Base-by-base conservation (phyloP, 345 rosid genomes). In the Acer yangbiense region DNA sequence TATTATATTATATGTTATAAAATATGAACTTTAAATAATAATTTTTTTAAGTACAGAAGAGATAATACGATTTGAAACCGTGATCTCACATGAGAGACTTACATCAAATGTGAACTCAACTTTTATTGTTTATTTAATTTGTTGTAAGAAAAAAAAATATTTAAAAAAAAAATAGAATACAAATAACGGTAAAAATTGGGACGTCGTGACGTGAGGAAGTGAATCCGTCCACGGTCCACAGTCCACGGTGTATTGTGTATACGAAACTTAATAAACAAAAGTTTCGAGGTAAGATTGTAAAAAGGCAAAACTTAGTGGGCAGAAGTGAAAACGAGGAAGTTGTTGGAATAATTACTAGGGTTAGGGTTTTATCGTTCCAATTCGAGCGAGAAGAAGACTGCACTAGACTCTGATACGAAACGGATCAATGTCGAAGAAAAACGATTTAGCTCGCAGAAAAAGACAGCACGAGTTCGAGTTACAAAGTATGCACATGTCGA, bases 341-440 rank as follows among this genome's bases (percentile, higher is more conserved):
- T 18, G n/a, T 54, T 66, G 39, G 17, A 52, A n/a, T 35, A 54
- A 13, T 7, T 7, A 27, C 54, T 75, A 67, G 72, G 78, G 65
- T 75, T 74, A 74, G 69, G 77, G 77, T 46, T 74, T 75, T 17
- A 9, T 13, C 2, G 8, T 75, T 57, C 39, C 13, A 52, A 25
- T 13, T 3, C 18, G 12, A 21, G 13, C 9, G 5, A 7, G 13
- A 52, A 35, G 54, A 35, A 32, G 20, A 7, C 9, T 9, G 9
- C 8, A 32, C 2, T 7, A 13, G 17, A 13, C 27, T 5, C 12
- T 17, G 73, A 21, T 50, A 71, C 67, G 58, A 73, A 46, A 55
- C 62, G 50, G 48, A 23, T 61, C 81, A 76, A 85, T 97, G 99
- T 97, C 99, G 89, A 97, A 94, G 97, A 97, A 97, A 92, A 97